Evolutionary conservation across 345 rosid genomes (phyloP), one percentile per base, ranked within the genome.

Genomic region (Boechera divaricarpa): DNA sequence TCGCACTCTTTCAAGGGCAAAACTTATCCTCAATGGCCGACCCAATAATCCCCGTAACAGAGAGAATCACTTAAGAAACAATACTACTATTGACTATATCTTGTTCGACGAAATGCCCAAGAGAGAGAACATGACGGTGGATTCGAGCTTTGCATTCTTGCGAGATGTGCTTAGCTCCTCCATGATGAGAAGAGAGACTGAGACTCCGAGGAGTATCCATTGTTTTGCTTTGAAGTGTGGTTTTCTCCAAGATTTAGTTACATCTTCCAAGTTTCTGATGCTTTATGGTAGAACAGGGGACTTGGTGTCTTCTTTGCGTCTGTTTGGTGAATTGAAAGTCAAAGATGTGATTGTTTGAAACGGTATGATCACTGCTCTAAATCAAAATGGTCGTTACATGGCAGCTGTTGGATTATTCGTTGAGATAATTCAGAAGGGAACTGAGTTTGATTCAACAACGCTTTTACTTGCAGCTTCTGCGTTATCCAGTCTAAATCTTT

Each of bases 301-400:
- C 54, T 74, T 83, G 1, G 42, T 57, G 36, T 80, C 82, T 54
- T 81, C 84, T 0, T 49, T 39, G 74, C 76, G 67, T 63, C 69
- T 87, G 65, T 89, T 87, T 80, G 52, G 66, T 58, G 92, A 85
- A 67, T 32, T 71, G 56, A 21, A 53, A 41, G 48, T 75, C 45
- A 86, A 76, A 82, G 94, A 90, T 73, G 81, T 74, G 49, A 74
- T 90, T 79, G n/a, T 79, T 69, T 83, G 85, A 84, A 89, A 89
- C 42, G 83, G 90, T 58, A 82, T 89, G 85, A 85, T 87, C 79
- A 83, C 87, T 76, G 85, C 82, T 52, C 77, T 81, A 24, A 67
- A 71, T 67, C 84, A 83, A 13, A 88, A 85, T 77, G 61, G 72
- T 65, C 65, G 69, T 58, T 83, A 57, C 32, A 21, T 49, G 16